These are phyloP conservation scores for Trematosphaeria pertusa DNA, from an alignment of 2,329 filamentous ascomycete genomes.

Conservation along the genomic window DNA sequence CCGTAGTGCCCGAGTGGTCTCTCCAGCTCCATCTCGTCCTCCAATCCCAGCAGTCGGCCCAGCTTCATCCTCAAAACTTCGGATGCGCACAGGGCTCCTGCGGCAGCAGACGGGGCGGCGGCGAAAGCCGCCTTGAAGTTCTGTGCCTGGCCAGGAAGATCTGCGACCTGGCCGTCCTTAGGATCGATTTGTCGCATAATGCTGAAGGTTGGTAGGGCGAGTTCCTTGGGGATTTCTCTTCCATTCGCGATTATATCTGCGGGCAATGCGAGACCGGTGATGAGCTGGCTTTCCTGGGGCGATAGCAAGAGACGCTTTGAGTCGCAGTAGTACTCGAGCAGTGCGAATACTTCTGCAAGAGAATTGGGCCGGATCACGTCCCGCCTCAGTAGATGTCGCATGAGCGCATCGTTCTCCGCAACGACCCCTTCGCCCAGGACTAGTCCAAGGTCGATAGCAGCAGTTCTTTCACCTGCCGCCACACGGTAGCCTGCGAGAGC, in stretches of 20 bases:
- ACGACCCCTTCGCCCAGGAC: slow-evolving; percentile 23
- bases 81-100: neutral
- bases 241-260: neutral
- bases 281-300: neutral
- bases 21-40: neutral
- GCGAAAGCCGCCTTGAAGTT: neutral
- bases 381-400: neutral
- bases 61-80: neutral
- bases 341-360: neutral
- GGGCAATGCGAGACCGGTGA: slow-evolving; percentile 1
- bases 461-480: slow-evolving; percentile 1
- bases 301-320: neutral
- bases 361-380: neutral
- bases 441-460: slow-evolving; percentile 24
- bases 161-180: neutral
- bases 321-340: neutral
- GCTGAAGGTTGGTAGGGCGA: neutral
- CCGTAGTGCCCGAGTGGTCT: slow-evolving; percentile 9
- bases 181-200: neutral
- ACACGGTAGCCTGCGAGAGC: slow-evolving; percentile 23
- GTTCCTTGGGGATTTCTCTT: neutral
- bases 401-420: slow-evolving; percentile 17
- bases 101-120: neutral
- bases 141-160: neutral
- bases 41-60: neutral